Base-by-base conservation (phyloP, 768 basidiomycete genomes). In the Pisolithus tinctorius region DNA sequence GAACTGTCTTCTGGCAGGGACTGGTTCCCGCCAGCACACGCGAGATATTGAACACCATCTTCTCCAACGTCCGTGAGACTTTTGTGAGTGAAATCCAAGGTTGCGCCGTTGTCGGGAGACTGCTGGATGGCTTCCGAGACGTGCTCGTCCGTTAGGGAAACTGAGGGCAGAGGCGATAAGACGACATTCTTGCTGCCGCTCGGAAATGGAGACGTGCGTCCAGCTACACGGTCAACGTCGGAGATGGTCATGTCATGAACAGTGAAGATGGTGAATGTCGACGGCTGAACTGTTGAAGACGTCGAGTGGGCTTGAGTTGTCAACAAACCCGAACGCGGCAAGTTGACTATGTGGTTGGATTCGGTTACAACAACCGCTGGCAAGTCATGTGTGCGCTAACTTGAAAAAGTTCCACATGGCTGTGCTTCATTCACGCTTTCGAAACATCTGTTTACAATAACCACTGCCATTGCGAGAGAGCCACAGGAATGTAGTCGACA, bases 61-160 rank as follows among this genome's bases (percentile, higher is more conserved):
- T 82, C 79, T 8, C 83, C 83, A 39, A 97, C 78, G 53, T 91
- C 84, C 9, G 83, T 81, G 36, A 97, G 71, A 41, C 77, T 78
- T 69, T 86, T 80, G 67, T 90, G 86, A 53, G 88, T 82, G 45
- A 98, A 78, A 63, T 92, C 83, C 50, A 99, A 74, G 6, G 93
- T 95, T 51, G 81, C 81, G 7, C 93, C 92, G 48, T 76, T 71
- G 71, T 97, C 93, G 6, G 77, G 68, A 41, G 89, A 92, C 52
- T 69, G 76, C 45, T 71, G 65, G 20, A 87, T 64, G 25, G 87
- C 89, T 37, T 88, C 80, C 9, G 72, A 66, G 56, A 92, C 77
- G 62, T 83, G 80, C n/a, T 64, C 69, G 57, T 76, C 72, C 58
- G 70, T 77, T 40, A 88, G 67, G 42, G 77, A 75, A 38, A 68